phyloP scores from a whole-genome alignment of 441 rosid genomes.

The Populus hybrid region DNA sequence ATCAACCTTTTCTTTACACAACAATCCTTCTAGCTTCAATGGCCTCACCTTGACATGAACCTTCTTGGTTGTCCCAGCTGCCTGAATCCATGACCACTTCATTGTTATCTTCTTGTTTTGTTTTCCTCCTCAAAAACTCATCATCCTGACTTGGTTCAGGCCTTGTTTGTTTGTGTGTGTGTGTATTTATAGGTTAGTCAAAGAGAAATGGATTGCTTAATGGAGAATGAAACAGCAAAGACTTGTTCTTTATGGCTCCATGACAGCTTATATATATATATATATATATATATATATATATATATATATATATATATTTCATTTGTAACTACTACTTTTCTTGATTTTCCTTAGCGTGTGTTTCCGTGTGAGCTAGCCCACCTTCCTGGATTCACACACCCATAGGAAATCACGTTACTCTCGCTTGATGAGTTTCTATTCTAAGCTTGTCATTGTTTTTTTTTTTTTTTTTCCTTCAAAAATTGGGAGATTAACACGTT shows the following conservation, averaged over 20 bases:
- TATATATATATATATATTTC: too few relatives aligned
- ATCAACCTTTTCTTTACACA: not conserved
- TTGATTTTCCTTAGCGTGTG: not conserved
- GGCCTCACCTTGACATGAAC: slow-evolving; percentile 42
- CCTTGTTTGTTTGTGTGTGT: not conserved
- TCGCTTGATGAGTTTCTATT: not conserved
- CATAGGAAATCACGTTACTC: not conserved
- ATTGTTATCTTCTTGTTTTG: not conserved
- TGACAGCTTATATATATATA: not conserved
- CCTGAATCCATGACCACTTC: slow-evolving; percentile 16
- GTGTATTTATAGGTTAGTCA: not conserved
- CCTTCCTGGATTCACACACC: not conserved
- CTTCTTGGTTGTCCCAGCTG: slow-evolving; percentile 15
- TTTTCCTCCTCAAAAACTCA: not conserved
- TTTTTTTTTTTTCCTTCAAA: too few relatives aligned
- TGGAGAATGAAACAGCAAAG: slow-evolving; percentile 3
- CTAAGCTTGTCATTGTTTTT: not conserved
- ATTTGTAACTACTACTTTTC: not conserved
- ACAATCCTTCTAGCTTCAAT: slow-evolving; percentile 40
- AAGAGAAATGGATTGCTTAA: not conserved
- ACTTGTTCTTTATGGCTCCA: not conserved
- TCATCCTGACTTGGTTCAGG: not conserved
- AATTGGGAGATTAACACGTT: not conserved
- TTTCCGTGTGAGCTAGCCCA: not conserved
- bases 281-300: not conserved